A percentile compares a stretch with the other conserved stretches of the same genome.
Evolutionary conservation across 306 rosid species (phyloP).

Genomic region (Vigna unguiculata): DNA sequence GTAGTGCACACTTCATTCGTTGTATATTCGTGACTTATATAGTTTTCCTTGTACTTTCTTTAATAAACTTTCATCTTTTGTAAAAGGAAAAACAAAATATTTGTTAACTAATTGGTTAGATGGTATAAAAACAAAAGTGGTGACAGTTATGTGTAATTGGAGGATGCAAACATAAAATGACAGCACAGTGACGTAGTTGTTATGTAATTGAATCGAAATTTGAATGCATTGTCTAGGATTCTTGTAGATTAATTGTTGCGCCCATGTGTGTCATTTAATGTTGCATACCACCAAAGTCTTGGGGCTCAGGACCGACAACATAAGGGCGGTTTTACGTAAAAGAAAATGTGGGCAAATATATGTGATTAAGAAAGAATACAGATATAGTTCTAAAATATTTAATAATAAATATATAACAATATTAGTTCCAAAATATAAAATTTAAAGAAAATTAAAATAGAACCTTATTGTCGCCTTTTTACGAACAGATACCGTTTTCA

Average conservation of each 20-base stretch:
- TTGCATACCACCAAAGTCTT: not conserved
- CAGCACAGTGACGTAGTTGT: slow-evolving; percentile 31
- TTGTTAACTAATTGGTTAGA: no score
- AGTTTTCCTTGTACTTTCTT: not conserved
- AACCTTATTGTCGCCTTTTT: no score
- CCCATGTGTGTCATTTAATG: slow-evolving; percentile 15
- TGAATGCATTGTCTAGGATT: slow-evolving; percentile 26
- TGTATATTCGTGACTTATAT: not conserved
- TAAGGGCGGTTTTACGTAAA: not conserved
- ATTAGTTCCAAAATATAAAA: no score
- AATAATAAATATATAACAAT: no score
- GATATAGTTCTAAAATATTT: no score
- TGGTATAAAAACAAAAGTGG: not conserved
- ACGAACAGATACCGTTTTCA: no score
- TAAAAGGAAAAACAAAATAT: not conserved
- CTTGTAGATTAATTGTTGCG: slow-evolving; percentile 7
- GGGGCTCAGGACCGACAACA: not conserved
- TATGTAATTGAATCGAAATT: slow-evolving; percentile 6
- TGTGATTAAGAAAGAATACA: no score
- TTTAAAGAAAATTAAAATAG: no score
- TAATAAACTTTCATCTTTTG: not conserved
- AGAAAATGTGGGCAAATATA: no score
- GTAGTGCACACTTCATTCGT: no score
- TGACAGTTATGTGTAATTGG: not conserved
- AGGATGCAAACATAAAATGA: slow-evolving; percentile 31